These are phyloP conservation scores for Clavispora vitiphila DNA, from an alignment of 805 yeast genomes.

Conservation along the genomic window DNA sequence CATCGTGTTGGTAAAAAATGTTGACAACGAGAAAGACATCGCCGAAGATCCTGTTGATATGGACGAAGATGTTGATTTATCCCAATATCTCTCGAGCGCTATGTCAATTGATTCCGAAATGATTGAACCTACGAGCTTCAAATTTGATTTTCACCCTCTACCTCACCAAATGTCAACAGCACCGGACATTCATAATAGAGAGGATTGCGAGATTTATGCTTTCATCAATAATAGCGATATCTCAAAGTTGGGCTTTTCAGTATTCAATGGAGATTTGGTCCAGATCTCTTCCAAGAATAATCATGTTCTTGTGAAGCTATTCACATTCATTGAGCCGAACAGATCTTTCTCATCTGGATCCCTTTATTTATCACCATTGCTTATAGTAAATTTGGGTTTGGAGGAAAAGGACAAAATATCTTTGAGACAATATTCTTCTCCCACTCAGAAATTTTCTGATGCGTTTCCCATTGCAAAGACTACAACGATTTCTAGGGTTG, in stretches of 20 bases:
- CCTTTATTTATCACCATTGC: conserved; percentile 60
- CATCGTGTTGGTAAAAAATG: conserved; percentile 46
- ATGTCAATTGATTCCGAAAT: conserved; percentile 15
- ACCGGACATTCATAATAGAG: conserved; percentile 21
- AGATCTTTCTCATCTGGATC: conserved; percentile 27
- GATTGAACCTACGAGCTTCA: not conserved
- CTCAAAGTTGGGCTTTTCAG: conserved; percentile 47
- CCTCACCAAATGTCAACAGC: conserved; percentile 23
- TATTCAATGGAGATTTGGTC: conserved; percentile 66
- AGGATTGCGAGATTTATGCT: conserved; percentile 35
- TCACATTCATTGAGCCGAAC: conserved; percentile 65
- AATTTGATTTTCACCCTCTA: conserved; percentile 25
- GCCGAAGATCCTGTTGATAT: not conserved
- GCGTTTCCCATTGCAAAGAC: conserved; percentile 51
- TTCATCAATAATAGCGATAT: conserved; percentile 46
- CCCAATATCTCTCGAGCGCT: conserved; percentile 29
- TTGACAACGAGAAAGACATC: not conserved
- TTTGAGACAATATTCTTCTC: conserved; percentile 14
- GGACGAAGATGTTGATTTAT: conserved; percentile 20
- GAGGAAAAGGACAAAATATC: conserved; percentile 19
- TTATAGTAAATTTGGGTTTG: conserved; percentile 44
- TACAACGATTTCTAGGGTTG: conserved; percentile 60
- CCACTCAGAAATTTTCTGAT: conserved; percentile 17
- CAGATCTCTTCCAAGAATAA: conserved; percentile 19
- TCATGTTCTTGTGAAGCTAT: conserved; percentile 36